These are phyloP conservation scores for Monilinia aucupariae DNA, from an alignment of 2,329 filamentous ascomycete species.

Conservation along the genomic window DNA sequence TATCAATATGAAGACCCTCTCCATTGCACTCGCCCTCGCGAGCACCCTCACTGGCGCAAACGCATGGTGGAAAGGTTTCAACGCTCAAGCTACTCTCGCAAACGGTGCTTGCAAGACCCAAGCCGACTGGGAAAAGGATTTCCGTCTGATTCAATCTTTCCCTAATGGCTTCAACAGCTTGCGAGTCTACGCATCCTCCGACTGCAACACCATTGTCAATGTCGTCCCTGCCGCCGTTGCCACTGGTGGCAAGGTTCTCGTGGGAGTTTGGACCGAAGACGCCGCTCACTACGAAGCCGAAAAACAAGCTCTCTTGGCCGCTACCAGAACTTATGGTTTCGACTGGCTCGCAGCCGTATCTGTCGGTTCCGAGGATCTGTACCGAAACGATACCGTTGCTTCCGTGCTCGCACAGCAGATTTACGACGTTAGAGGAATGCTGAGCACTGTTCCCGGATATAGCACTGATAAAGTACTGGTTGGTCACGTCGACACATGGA, in stretches of 20 bases:
- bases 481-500: constrained; percentile 65
- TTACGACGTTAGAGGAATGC: constrained; percentile 48
- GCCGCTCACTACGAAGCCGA: constrained; percentile 52
- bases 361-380: constrained; percentile 63
- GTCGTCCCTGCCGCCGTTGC: constrained; percentile 54
- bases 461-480: constrained; percentile 51
- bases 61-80: constrained; percentile 42
- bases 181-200: constrained; percentile 56
- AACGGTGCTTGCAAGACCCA: constrained; percentile 61
- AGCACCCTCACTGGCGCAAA: constrained; percentile 32
- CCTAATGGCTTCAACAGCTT: constrained; percentile 51
- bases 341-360: constrained; percentile 55
- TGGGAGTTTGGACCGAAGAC: constrained; percentile 59
- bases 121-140: constrained; percentile 59
- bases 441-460: constrained; percentile 42
- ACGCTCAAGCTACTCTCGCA: constrained; percentile 38
- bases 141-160: constrained; percentile 44
- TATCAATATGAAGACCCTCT: constrained; percentile 24
- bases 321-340: constrained; percentile 50
- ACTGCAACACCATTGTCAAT: constrained; percentile 45
- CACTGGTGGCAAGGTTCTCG: constrained; percentile 55
- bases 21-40: constrained; percentile 34
- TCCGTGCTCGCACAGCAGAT: constrained; percentile 32
- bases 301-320: constrained; percentile 53
- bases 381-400: constrained; percentile 45